Evolutionary conservation across 169 alveolate genomes (phyloP).

Genomic region (Plasmodium berghei): DNA sequence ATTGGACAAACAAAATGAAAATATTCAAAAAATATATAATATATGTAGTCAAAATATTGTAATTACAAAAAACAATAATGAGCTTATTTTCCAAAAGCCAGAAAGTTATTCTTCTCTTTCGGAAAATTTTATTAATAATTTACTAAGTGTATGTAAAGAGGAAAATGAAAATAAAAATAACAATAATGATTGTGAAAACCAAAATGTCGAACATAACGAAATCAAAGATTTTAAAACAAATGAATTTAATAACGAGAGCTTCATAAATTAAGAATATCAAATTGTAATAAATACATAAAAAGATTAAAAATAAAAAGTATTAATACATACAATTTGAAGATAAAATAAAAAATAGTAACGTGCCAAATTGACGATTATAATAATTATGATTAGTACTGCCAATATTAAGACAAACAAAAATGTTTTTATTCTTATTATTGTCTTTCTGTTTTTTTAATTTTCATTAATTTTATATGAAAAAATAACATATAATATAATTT

Average conservation of each 20-base stretch:
- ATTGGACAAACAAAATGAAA: conserved; percentile 55
- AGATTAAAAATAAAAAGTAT: too few relatives aligned
- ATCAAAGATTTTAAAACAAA: conserved; percentile 4
- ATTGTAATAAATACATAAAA: neutral
- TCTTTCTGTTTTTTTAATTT: too few relatives aligned
- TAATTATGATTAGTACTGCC: too few relatives aligned
- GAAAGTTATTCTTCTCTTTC: conserved; percentile 64
- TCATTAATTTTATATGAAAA: too few relatives aligned
- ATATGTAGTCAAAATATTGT: conserved; percentile 74
- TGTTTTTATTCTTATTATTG: too few relatives aligned
- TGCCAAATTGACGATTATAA: too few relatives aligned
- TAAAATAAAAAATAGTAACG: too few relatives aligned
- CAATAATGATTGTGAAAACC: neutral
- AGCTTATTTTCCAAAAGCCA: conserved; percentile 66
- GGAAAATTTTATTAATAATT: conserved; percentile 28
- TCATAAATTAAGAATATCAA: conserved; percentile 5
- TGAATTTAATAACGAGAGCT: conserved; percentile 2
- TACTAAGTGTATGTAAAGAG: conserved; percentile 32
- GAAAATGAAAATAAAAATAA: conserved; percentile 21
- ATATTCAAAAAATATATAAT: conserved; percentile 60
- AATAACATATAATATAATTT: too few relatives aligned
- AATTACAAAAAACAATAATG: conserved; percentile 68
- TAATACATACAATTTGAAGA: too few relatives aligned
- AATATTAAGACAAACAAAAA: too few relatives aligned
- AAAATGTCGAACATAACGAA: conserved; percentile 6